These are phyloP conservation scores for Suillus tomentosus DNA, from an alignment of 768 basidiomycete species.

Conservation along the genomic window DNA sequence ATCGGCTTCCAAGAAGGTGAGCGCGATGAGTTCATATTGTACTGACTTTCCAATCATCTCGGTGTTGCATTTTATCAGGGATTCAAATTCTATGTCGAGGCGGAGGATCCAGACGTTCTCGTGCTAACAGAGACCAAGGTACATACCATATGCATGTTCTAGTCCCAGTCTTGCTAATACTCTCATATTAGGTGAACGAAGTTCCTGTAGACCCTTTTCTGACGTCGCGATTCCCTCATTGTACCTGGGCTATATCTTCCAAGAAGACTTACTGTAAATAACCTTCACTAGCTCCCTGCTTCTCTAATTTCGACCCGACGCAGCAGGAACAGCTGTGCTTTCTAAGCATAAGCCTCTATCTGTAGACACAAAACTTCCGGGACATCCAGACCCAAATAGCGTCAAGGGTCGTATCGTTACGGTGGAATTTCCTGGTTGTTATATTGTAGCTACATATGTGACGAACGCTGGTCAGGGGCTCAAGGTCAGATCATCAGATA, in stretches of 20 bases:
- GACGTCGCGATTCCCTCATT: constrained; percentile 61
- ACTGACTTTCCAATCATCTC: not conserved
- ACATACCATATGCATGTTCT: not conserved
- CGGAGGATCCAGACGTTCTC: constrained; percentile 84
- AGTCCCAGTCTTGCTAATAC: constrained; percentile 11
- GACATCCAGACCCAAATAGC: constrained; percentile 61
- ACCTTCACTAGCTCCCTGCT: not conserved
- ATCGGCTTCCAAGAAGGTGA: constrained; percentile 77
- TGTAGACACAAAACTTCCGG: constrained; percentile 68
- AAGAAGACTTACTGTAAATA: constrained; percentile 79
- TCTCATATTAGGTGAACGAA: constrained; percentile 61
- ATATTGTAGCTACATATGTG: constrained; percentile 79
- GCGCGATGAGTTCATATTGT: constrained; percentile 12
- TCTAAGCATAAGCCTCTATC: constrained; percentile 75
- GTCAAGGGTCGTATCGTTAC: constrained; percentile 82
- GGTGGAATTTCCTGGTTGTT: constrained; percentile 73
- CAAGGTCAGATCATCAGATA: constrained; percentile 49
- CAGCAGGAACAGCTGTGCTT: constrained; percentile 81
- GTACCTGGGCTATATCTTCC: constrained; percentile 73
- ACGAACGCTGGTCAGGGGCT: constrained; percentile 79
- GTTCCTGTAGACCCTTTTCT: constrained; percentile 61
- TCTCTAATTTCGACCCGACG: constrained; percentile 2
- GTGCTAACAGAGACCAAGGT: constrained; percentile 89
- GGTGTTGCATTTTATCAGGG: constrained; percentile 47
- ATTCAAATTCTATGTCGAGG: constrained; percentile 79